These are phyloP conservation scores for Leishmania tropica DNA, from an alignment of 208 protist species.

Conservation along the genomic window DNA sequence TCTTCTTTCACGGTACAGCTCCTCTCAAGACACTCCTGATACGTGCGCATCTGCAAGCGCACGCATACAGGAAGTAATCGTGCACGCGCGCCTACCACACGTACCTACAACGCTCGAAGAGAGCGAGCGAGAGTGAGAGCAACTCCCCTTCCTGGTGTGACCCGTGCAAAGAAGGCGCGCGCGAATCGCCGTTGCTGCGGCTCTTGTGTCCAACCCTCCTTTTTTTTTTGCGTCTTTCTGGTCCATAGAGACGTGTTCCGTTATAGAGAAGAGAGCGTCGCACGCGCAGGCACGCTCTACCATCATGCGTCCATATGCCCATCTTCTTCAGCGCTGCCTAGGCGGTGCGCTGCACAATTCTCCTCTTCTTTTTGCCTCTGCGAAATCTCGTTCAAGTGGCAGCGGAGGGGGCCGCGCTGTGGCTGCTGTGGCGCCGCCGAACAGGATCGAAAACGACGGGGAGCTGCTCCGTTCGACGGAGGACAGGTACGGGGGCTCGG, in stretches of 20 bases:
- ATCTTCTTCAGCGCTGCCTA: slow-evolving; percentile 20
- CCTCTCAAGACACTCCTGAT: background rate
- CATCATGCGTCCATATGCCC: slow-evolving; percentile 9
- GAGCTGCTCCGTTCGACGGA: background rate
- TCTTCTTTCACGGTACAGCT: background rate
- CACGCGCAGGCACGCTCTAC: background rate
- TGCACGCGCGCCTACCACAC: background rate
- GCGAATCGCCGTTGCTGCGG: background rate
- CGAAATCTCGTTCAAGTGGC: background rate
- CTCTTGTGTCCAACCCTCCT: background rate
- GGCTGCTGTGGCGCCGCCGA: background rate
- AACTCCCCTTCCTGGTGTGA: background rate
- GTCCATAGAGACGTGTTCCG: background rate
- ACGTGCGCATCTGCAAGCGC: background rate
- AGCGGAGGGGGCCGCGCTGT: background rate
- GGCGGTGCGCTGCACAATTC: slow-evolving; percentile 11
- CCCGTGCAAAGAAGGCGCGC: background rate
- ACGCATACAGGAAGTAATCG: background rate
- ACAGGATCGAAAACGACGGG: background rate
- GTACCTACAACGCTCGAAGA: background rate
- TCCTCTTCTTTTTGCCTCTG: slow-evolving; percentile 11
- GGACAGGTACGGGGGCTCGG: no score
- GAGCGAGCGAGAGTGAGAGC: background rate
- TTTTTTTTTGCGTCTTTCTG: background rate
- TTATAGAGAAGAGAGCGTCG: background rate